phyloP scores from a whole-genome alignment of 805 yeast genomes.

The Sugiyamaella americana region DNA sequence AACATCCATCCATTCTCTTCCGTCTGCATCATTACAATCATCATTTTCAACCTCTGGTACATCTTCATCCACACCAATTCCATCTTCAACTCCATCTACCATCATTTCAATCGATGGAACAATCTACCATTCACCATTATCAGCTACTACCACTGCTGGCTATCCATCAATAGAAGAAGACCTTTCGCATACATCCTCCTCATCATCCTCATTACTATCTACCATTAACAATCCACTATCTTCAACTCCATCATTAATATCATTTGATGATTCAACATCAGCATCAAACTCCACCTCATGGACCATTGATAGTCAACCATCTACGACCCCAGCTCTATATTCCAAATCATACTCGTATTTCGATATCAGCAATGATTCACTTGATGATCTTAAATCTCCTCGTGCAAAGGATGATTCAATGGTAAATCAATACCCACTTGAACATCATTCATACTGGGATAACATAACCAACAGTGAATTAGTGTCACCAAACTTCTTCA shows the following conservation, averaged over 20 bases:
- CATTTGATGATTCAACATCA: slow-evolving; percentile 6
- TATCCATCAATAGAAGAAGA: neutral
- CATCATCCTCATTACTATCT: slow-evolving; percentile 1
- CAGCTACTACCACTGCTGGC: neutral
- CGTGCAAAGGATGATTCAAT: slow-evolving; percentile 4
- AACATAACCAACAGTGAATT: slow-evolving; percentile 18
- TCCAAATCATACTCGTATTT: slow-evolving; percentile 8
- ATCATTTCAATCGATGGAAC: slow-evolving; percentile 1
- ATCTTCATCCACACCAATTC: neutral
- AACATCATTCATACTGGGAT: slow-evolving; percentile 19
- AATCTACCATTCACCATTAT: neutral
- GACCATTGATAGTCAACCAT: slow-evolving; percentile 1
- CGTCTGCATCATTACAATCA: too few relatives aligned
- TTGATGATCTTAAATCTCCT: slow-evolving; percentile 10
- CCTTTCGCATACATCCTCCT: neutral
- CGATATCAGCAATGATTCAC: slow-evolving; percentile 3
- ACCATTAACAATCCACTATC: slow-evolving; percentile 3
- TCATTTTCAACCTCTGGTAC: neutral
- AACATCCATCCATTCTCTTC: too few relatives aligned
- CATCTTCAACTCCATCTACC: neutral
- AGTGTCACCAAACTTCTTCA: slow-evolving; percentile 18
- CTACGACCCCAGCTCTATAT: slow-evolving; percentile 5
- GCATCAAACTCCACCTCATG: too few relatives aligned
- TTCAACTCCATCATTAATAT: slow-evolving; percentile 3
- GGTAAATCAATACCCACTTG: neutral